Evolutionary conservation across 1,284 basidiomycete genomes (phyloP).

Genomic region (Rhodotorula sp.): DNA sequence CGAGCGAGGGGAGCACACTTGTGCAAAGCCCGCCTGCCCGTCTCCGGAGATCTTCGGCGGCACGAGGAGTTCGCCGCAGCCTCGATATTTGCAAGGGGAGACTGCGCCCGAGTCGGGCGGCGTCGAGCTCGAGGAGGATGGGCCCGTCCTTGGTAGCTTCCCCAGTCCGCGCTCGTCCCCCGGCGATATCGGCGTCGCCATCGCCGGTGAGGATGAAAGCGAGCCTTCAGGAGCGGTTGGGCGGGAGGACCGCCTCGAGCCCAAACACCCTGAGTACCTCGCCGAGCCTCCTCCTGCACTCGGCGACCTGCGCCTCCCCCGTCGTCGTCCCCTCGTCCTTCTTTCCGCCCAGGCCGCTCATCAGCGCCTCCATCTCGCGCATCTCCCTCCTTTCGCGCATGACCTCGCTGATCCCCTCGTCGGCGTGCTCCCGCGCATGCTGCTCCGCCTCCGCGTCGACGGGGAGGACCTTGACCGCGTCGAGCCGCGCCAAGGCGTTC

Average conservation of each 20-base stretch:
- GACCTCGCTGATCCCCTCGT: conserved; percentile 49
- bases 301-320: conserved; percentile 22
- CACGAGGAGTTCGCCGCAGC: too few relatives aligned
- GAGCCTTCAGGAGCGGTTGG: conserved; percentile 10
- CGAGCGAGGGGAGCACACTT: too few relatives aligned
- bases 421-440: conserved; percentile 60
- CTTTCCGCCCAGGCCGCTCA: conserved; percentile 33
- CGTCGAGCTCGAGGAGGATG: too few relatives aligned
- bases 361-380: conserved; percentile 44
- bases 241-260: conserved; percentile 22
- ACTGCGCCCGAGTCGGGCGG: too few relatives aligned
- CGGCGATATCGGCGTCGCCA: neutral
- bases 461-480: conserved; percentile 67
- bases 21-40: too few relatives aligned
- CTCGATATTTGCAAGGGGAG: too few relatives aligned
- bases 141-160: too few relatives aligned
- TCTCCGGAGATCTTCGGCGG: too few relatives aligned
- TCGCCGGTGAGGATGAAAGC: neutral
- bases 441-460: conserved; percentile 69
- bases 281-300: conserved; percentile 28
- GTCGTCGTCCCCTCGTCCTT: neutral
- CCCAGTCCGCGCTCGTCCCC: neutral
- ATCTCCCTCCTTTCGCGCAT: conserved; percentile 42
- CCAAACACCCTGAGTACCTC: conserved; percentile 32
- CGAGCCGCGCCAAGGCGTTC: conserved; percentile 60